These are phyloP conservation scores for Boletus smithii DNA, from an alignment of 1,284 basidiomycete species.

Conservation along the genomic window DNA sequence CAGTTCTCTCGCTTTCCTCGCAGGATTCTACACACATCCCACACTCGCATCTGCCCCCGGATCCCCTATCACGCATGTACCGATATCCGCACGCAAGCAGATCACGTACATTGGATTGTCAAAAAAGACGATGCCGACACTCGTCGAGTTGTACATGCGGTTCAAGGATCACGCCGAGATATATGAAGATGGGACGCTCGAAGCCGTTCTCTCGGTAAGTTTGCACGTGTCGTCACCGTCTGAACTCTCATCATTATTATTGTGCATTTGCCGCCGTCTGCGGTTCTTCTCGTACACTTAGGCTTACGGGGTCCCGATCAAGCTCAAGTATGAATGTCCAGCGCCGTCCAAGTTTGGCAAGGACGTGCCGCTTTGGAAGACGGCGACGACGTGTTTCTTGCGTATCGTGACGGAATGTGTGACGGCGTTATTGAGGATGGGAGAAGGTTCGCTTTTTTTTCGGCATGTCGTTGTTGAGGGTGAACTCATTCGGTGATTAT, in stretches of 20 bases:
- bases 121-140: conserved; percentile 82
- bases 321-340: conserved; percentile 93
- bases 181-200: conserved; percentile 80
- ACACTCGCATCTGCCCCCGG: conserved; percentile 10
- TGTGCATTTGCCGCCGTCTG: too few species aligned
- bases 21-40: conserved; percentile 58
- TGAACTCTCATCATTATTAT: not conserved
- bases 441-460: conserved; percentile 37
- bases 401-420: conserved; percentile 65
- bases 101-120: conserved; percentile 86
- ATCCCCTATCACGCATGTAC: conserved; percentile 27
- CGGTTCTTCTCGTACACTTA: conserved; percentile 31
- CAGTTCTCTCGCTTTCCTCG: conserved; percentile 79
- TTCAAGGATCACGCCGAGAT: conserved; percentile 62
- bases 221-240: not conserved
- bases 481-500: conserved; percentile 1
- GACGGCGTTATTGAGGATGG: conserved; percentile 46
- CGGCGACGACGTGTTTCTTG: conserved; percentile 73
- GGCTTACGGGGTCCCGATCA: conserved; percentile 89
- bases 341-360: conserved; percentile 80
- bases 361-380: conserved; percentile 89
- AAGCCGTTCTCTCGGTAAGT: conserved; percentile 76
- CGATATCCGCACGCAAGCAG: conserved; percentile 48
- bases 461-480: not conserved
- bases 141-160: conserved; percentile 68